These are phyloP conservation scores for Crucihimalaya himalaica DNA, from an alignment of 345 rosid genomes.

Conservation along the genomic window DNA sequence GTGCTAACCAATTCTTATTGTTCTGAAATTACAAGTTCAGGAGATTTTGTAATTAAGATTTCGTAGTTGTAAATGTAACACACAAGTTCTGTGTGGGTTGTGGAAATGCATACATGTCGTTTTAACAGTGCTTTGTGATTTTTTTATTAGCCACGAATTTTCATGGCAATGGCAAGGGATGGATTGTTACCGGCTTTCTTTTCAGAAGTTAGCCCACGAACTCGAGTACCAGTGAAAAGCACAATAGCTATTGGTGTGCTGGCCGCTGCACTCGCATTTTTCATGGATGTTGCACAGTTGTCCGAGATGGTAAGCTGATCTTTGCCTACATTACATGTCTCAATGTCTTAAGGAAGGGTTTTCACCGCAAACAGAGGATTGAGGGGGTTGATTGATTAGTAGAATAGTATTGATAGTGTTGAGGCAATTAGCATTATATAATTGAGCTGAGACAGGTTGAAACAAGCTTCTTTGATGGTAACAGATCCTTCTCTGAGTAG, in stretches of 20 bases:
- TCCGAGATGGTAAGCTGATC: constrained; percentile 61
- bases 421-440: not conserved
- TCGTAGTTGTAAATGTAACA: not conserved
- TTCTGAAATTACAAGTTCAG: not conserved
- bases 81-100: not conserved
- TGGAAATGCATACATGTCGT: constrained; percentile 6
- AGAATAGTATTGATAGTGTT: constrained; percentile 9
- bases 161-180: constrained; percentile 85
- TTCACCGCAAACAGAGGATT: constrained; percentile 7
- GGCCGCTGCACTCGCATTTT: constrained; percentile 55
- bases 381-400: constrained; percentile 17
- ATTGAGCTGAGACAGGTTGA: not conserved
- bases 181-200: constrained; percentile 73
- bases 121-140: constrained; percentile 17
- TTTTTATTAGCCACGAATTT: constrained; percentile 57
- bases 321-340: constrained; percentile 2
- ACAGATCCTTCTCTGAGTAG: constrained; percentile 16
- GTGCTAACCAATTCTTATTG: constrained; percentile 33
- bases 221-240: constrained; percentile 71
- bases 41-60: not conserved
- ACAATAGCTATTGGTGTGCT: constrained; percentile 56
- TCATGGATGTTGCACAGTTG: constrained; percentile 71
- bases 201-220: constrained; percentile 59
- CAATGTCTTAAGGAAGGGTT: not conserved
- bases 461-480: not conserved